Conservation (phyloP, 306 rosid genomes). For the Fagus crenata region DNA sequence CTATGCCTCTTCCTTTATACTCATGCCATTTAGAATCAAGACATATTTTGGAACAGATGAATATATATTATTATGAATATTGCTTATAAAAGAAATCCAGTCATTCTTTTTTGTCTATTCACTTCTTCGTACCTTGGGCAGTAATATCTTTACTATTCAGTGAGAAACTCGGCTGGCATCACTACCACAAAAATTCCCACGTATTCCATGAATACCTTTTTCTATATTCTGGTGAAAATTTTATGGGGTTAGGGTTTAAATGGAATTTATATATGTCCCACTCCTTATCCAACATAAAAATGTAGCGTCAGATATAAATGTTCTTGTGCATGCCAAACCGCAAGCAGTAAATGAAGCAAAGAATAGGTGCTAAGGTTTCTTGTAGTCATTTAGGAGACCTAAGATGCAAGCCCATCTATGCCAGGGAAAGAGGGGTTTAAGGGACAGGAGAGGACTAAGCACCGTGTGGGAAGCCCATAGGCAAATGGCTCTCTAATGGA, state of each 20-base stretch:
- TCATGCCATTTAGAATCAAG: neutral
- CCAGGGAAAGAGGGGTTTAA: neutral
- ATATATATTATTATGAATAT: neutral
- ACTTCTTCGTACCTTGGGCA: neutral
- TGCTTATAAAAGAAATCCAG: neutral
- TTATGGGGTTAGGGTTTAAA: neutral
- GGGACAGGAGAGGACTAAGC: neutral
- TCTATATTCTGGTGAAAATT: neutral
- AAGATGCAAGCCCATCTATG: neutral
- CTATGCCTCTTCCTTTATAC: neutral
- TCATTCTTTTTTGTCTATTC: neutral
- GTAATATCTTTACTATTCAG: neutral
- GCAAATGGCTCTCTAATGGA: too few species aligned
- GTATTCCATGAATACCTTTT: conserved; percentile 5
- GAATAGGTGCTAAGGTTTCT: neutral
- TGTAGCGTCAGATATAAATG: neutral
- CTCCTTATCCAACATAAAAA: neutral
- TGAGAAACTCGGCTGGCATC: neutral
- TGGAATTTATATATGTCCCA: neutral
- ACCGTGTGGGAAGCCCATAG: neutral
- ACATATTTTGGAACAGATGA: neutral
- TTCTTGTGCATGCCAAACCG: neutral
- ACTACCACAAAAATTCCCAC: conserved; percentile 16
- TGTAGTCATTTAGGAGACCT: too few species aligned
- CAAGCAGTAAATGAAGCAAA: neutral